Evolutionary conservation across 2,329 filamentous ascomycete genomes (phyloP).

Genomic region (Scedosporium boydii): DNA sequence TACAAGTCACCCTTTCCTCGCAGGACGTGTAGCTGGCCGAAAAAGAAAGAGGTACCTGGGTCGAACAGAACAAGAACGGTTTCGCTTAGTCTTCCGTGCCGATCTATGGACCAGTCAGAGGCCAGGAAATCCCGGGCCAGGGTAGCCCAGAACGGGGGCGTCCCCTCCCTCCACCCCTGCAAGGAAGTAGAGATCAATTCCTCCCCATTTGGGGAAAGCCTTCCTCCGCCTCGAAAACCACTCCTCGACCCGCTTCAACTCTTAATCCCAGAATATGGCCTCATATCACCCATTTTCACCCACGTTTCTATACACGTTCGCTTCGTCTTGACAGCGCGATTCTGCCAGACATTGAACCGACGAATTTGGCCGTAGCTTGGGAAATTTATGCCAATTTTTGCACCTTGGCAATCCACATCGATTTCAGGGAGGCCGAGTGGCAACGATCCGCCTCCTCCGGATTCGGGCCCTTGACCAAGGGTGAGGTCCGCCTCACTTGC

Average conservation of each 20-base stretch:
- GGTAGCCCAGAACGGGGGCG: background rate
- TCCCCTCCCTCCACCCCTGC: background rate
- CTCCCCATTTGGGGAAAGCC: background rate
- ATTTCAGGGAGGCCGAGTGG: background rate
- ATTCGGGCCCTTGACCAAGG: background rate
- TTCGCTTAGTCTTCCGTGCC: slow-evolving; percentile 5
- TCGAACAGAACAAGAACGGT: background rate
- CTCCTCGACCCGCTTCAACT: background rate
- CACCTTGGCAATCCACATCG: background rate
- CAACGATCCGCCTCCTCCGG: background rate
- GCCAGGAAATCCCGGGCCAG: slow-evolving; percentile 1
- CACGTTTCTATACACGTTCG: slow-evolving; percentile 4
- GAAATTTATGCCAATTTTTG: background rate
- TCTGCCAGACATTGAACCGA: background rate
- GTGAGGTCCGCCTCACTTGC: background rate
- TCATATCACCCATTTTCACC: background rate
- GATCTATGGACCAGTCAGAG: background rate
- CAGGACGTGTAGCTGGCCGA: background rate
- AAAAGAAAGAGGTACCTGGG: background rate
- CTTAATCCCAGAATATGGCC: background rate
- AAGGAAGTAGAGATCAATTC: background rate
- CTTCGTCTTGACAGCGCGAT: background rate
- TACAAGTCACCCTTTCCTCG: too few species aligned
- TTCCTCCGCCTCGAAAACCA: slow-evolving; percentile 1
- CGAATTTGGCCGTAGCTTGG: background rate